Evolutionary conservation across 306 rosid species (phyloP).

Genomic region (Citrullus amarus): DNA sequence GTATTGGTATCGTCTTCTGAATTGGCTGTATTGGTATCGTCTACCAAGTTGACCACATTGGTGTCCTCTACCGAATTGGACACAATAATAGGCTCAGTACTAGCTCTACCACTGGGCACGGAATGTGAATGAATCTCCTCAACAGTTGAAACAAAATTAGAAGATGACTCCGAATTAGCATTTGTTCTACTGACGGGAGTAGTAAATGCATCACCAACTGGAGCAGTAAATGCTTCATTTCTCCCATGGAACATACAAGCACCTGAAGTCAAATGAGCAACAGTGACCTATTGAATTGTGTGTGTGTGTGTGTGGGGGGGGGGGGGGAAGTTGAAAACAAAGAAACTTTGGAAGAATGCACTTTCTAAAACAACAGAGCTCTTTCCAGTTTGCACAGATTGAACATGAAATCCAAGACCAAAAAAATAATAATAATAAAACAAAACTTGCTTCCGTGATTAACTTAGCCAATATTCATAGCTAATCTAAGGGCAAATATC

Average conservation of each 20-base stretch:
- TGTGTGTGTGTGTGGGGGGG: too few species aligned
- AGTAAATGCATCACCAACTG: conserved; percentile 19
- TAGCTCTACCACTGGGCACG: conserved; percentile 13
- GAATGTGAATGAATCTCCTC: conserved; percentile 25
- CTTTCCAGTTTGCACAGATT: not conserved
- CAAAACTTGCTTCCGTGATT: not conserved
- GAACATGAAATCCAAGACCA: not conserved
- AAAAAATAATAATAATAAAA: not conserved
- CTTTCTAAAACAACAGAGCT: not conserved
- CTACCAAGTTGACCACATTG: conserved; percentile 19
- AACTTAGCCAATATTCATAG: not conserved
- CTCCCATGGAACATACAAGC: conserved; percentile 16
- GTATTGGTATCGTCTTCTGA: conserved; percentile 9
- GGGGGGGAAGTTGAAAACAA: not conserved
- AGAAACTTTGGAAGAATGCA: not conserved
- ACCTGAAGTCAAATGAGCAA: conserved; percentile 28
- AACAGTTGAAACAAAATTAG: conserved; percentile 12
- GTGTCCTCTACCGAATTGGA: conserved; percentile 16
- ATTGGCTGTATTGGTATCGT: conserved; percentile 21
- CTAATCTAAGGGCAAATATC: not conserved
- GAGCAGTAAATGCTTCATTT: conserved; percentile 18
- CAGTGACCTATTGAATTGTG: conserved; percentile 14
- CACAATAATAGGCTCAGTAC: conserved; percentile 19
- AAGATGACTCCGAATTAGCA: conserved; percentile 29
- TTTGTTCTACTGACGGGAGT: conserved; percentile 17